Evolutionary conservation across 352 stramenopile species (phyloP), one percentile per base, ranked within the genome.

Genomic region (Peronosclerospora sorghi): DNA sequence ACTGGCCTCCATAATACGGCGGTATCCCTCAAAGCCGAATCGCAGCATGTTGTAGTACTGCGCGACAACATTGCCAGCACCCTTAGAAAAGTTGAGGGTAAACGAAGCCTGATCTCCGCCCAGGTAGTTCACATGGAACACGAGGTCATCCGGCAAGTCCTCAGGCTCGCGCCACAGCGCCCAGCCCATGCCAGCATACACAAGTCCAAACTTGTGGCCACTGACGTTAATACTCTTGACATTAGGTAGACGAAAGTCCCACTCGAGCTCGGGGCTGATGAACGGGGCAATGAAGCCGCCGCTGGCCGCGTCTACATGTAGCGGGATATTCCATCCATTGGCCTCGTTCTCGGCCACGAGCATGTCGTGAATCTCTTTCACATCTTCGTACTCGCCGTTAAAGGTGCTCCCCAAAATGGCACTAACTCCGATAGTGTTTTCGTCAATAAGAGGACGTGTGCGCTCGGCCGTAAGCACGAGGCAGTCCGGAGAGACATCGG

Each of bases 21-120:
- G 68, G 67, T 95, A 97, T 39, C 88, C 88, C 7, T 94, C 74
- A 32, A 81, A 86, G 28, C 88, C 88, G 41, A 96, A 86, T 18
- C 88, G 83, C 45, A 97, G 48, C 44, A 96, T 86, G 68, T 96
- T 96, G 69, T 96, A 96, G 58, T 95, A 96, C 62, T 96, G 83
- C 12, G 78, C 79, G 8, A 95, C 54, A 23, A 95, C 81, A 41
- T 90, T 93, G 27, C 81, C 75, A 0, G 88, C 88, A 19, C 86
- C 84, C 55, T 94, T 92, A 37, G 75, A 94, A 40, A 97, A 97
- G 69, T 97, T 96, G 27, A 97, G 78, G 44, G 88, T 97, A 56
- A 96, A 92, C 20, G 82, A 95, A 35, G 83, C 64, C 54, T 95
- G 86, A 49, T 94, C 77, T 41, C 85, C 86, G 26, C 88, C 86